Evolutionary conservation across 2,329 filamentous ascomycete genomes (phyloP).

Genomic region (Corinectria fuckeliana): DNA sequence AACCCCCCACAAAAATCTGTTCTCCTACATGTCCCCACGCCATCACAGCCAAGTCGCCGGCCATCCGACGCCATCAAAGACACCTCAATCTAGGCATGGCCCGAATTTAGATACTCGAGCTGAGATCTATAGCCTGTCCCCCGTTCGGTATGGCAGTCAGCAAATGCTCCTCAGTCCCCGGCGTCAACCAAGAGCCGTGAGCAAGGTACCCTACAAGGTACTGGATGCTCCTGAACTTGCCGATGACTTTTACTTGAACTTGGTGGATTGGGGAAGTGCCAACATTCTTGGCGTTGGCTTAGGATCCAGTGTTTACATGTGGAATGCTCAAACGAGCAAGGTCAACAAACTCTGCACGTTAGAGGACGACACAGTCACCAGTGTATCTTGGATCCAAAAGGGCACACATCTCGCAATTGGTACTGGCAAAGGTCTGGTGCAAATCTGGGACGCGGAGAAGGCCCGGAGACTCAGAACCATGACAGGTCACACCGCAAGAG

Average conservation of each 20-base stretch:
- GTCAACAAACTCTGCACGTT: slow-evolving; percentile 95
- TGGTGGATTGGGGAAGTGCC: slow-evolving; percentile 96
- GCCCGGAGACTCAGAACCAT: slow-evolving; percentile 88
- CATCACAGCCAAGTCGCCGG: slow-evolving; percentile 74
- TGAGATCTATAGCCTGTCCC: slow-evolving; percentile 94
- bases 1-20: slow-evolving; percentile 96
- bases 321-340: slow-evolving; percentile 90
- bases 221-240: slow-evolving; percentile 94
- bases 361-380: slow-evolving; percentile 92
- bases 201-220: slow-evolving; percentile 97
- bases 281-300: slow-evolving; percentile 94
- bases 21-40: slow-evolving; percentile 83
- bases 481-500: slow-evolving; percentile 93
- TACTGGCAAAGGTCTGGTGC: slow-evolving; percentile 90
- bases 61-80: slow-evolving; percentile 88
- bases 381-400: slow-evolving; percentile 97
- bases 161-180: slow-evolving; percentile 90
- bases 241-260: slow-evolving; percentile 96
- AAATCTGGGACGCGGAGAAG: slow-evolving; percentile 96
- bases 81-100: slow-evolving; percentile 85
- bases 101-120: slow-evolving; percentile 88
- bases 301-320: slow-evolving; percentile 95
- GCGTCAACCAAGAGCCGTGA: slow-evolving; percentile 86
- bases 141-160: slow-evolving; percentile 90
- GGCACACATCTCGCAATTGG: slow-evolving; percentile 96